These are phyloP conservation scores for Podospora comata DNA, from an alignment of 495 filamentous ascomycete genomes.

Conservation along the genomic window DNA sequence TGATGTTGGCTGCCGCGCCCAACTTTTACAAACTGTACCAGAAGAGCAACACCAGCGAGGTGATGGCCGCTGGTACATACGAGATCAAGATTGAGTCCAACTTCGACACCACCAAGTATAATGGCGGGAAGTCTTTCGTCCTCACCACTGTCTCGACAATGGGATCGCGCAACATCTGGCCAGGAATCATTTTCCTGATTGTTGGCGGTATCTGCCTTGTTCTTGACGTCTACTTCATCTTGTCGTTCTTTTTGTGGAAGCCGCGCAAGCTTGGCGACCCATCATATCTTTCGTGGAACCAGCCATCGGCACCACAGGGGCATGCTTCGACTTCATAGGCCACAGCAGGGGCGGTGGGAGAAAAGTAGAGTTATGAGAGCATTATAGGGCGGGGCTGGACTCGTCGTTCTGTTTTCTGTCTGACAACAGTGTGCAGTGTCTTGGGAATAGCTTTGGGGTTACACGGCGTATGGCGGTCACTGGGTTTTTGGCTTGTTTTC, in stretches of 20 bases:
- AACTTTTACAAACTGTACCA: conserved; percentile 89
- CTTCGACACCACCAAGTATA: conserved; percentile 77
- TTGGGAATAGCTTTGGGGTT: conserved; percentile 21
- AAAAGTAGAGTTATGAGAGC: neutral
- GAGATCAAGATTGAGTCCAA: conserved; percentile 51
- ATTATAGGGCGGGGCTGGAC: conserved; percentile 1
- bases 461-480: conserved; percentile 17
- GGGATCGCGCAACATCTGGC: conserved; percentile 92
- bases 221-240: conserved; percentile 81
- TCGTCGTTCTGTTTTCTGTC: conserved; percentile 2
- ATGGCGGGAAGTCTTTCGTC: conserved; percentile 90
- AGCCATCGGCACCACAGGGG: conserved; percentile 60
- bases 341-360: neutral
- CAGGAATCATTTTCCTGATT: conserved; percentile 93
- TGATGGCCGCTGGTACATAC: conserved; percentile 70
- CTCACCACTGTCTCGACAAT: conserved; percentile 92
- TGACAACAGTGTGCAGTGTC: conserved; percentile 11
- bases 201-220: conserved; percentile 90
- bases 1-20: conserved; percentile 94
- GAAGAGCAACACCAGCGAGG: conserved; percentile 63
- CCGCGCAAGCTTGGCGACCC: conserved; percentile 98
- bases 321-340: conserved; percentile 21
- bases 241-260: conserved; percentile 78
- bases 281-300: conserved; percentile 96
- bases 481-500: conserved; percentile 14